These are phyloP conservation scores for Purpureocillium lavendulum DNA, from an alignment of 2,329 filamentous ascomycete species.

Conservation along the genomic window DNA sequence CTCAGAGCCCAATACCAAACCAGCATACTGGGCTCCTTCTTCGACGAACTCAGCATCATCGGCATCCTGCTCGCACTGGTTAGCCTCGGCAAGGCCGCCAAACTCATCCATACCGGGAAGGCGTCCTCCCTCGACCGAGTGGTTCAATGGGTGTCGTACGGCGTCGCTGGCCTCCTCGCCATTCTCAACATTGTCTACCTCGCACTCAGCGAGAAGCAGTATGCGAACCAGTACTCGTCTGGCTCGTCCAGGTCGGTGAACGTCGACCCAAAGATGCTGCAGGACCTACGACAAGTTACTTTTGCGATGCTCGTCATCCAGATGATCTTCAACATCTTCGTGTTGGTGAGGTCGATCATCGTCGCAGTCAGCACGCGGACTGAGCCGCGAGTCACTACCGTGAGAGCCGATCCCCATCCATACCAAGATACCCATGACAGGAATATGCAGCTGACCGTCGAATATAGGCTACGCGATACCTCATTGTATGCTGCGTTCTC, in stretches of 20 bases:
- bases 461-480: conserved; percentile 12
- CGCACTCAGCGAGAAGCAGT: conserved; percentile 10
- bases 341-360: conserved; percentile 9
- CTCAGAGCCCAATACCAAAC: background rate
- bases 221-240: background rate
- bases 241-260: background rate
- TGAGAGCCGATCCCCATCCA: background rate
- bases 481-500: conserved; percentile 13
- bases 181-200: conserved; percentile 10
- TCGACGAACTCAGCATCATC: conserved; percentile 6
- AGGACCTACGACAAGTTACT: conserved; percentile 3
- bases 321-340: conserved; percentile 10
- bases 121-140: conserved; percentile 6
- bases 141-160: conserved; percentile 9
- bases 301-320: conserved; percentile 8
- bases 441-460: background rate
- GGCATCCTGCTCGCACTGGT: conserved; percentile 16
- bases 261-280: background rate
- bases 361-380: conserved; percentile 10
- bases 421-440: conserved; percentile 1
- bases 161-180: conserved; percentile 7
- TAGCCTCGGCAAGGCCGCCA: conserved; percentile 12
- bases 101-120: conserved; percentile 7
- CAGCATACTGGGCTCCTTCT: conserved; percentile 2
- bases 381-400: conserved; percentile 9